These are phyloP conservation scores for Cudoniella acicularis DNA, from an alignment of 495 filamentous ascomycete genomes.

Conservation along the genomic window DNA sequence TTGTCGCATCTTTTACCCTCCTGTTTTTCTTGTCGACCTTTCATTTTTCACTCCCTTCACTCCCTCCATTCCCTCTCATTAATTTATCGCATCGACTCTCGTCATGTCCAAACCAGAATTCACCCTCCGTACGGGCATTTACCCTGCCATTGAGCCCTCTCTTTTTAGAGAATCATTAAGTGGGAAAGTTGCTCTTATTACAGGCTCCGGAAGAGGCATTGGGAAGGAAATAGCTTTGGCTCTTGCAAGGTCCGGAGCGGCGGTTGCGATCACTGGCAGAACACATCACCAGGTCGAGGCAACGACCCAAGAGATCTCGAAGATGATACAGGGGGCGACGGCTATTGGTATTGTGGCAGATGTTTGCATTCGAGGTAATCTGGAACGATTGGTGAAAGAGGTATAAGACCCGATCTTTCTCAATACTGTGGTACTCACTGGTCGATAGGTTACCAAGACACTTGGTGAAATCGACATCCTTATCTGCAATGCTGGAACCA, in stretches of 20 bases:
- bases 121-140: slow-evolving; percentile 12
- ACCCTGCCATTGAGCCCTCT: slow-evolving; percentile 10
- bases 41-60: background rate
- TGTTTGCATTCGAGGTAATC: slow-evolving; percentile 1
- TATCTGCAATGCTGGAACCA: slow-evolving; percentile 19
- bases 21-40: too few relatives aligned
- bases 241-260: slow-evolving; percentile 66
- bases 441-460: slow-evolving; percentile 7
- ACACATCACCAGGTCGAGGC: slow-evolving; percentile 6
- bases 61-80: background rate
- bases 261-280: slow-evolving; percentile 56
- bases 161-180: slow-evolving; percentile 32
- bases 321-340: background rate
- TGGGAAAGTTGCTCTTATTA: slow-evolving; percentile 71
- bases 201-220: slow-evolving; percentile 70
- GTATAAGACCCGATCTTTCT: background rate
- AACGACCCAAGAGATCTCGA: slow-evolving; percentile 9
- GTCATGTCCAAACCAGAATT: slow-evolving; percentile 13
- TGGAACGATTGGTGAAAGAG: slow-evolving; percentile 12
- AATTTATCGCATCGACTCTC: background rate
- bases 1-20: too few relatives aligned
- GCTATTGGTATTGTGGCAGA: slow-evolving; percentile 13
- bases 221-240: slow-evolving; percentile 71
- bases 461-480: slow-evolving; percentile 16
- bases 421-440: too few relatives aligned